A percentile compares a stretch with the other conserved stretches of the same genome.
phyloP scores from a whole-genome alignment of 2,329 filamentous ascomycete genomes.

The Capronia epimyces region DNA sequence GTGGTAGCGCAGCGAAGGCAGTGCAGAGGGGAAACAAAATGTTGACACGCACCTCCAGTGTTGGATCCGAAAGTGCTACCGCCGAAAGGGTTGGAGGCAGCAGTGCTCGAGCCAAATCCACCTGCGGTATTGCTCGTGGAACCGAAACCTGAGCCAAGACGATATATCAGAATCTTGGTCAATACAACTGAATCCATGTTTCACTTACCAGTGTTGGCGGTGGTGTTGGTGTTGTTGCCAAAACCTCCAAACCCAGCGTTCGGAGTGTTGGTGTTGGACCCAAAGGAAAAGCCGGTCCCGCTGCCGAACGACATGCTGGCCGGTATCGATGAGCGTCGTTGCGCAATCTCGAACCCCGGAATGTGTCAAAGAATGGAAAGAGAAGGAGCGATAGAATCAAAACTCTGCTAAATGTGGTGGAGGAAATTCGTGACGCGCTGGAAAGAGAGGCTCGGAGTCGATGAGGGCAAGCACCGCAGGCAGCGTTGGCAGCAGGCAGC shows the following conservation, averaged over 20 bases:
- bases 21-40: constrained; percentile 3
- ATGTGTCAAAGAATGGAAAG: background rate
- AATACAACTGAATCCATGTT: background rate
- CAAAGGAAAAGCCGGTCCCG: constrained; percentile 23
- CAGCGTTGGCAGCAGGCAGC: too few relatives aligned
- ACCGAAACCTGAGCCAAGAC: constrained; percentile 23
- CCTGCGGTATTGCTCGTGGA: constrained; percentile 22
- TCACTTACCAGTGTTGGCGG: constrained; percentile 22
- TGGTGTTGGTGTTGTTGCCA: constrained; percentile 25
- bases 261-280: constrained; percentile 22
- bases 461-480: constrained; percentile 1
- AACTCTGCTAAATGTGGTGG: constrained; percentile 4
- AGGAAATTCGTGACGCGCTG: constrained; percentile 22
- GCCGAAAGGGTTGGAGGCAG: constrained; percentile 26
- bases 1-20: constrained; percentile 1
- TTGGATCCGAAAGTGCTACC: constrained; percentile 23
- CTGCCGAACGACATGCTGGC: constrained; percentile 29
- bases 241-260: constrained; percentile 26
- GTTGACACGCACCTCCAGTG: constrained; percentile 17
- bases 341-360: constrained; percentile 19
- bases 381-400: constrained; percentile 11
- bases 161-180: constrained; percentile 7
- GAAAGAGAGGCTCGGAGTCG: constrained; percentile 4
- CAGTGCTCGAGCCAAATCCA: constrained; percentile 26
- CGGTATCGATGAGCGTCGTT: constrained; percentile 25